phyloP scores from a whole-genome alignment of 352 stramenopile genomes.

The Phytophthora pisi region DNA sequence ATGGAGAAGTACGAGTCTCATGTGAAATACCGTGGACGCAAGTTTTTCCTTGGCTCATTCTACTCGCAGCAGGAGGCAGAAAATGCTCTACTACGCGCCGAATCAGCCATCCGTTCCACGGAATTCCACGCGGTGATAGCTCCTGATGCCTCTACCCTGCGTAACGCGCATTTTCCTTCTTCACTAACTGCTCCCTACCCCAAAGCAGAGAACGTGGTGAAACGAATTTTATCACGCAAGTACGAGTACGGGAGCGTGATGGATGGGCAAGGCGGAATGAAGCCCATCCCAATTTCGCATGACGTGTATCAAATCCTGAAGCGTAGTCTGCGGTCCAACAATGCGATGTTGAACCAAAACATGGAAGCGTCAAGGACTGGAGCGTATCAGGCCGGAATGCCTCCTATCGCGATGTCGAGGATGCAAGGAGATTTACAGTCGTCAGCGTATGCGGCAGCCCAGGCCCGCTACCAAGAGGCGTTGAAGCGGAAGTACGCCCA shows the following conservation, averaged over 20 bases:
- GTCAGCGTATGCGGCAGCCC: constrained; percentile 27
- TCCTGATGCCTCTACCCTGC: constrained; percentile 27
- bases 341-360: constrained; percentile 27
- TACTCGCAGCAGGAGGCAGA: constrained; percentile 51
- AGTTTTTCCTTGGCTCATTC: constrained; percentile 62
- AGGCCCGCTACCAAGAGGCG: constrained; percentile 38
- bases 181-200: constrained; percentile 40
- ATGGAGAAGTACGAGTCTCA: constrained; percentile 55
- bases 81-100: constrained; percentile 44
- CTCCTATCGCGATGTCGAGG: constrained; percentile 19
- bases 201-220: constrained; percentile 51
- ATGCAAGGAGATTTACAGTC: constrained; percentile 36
- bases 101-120: constrained; percentile 35
- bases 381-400: constrained; percentile 29
- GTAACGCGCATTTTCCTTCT: constrained; percentile 42
- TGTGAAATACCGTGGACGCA: constrained; percentile 51
- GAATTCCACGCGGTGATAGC: constrained; percentile 42
- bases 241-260: constrained; percentile 57
- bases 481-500: constrained; percentile 46
- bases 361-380: constrained; percentile 22
- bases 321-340: constrained; percentile 30
- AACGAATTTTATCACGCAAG: constrained; percentile 49
- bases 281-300: constrained; percentile 47
- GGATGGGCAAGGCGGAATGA: constrained; percentile 39
- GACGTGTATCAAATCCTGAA: constrained; percentile 48